Evolutionary conservation across 352 stramenopile genomes (phyloP).

Genomic region (Globisporangium lucens): DNA sequence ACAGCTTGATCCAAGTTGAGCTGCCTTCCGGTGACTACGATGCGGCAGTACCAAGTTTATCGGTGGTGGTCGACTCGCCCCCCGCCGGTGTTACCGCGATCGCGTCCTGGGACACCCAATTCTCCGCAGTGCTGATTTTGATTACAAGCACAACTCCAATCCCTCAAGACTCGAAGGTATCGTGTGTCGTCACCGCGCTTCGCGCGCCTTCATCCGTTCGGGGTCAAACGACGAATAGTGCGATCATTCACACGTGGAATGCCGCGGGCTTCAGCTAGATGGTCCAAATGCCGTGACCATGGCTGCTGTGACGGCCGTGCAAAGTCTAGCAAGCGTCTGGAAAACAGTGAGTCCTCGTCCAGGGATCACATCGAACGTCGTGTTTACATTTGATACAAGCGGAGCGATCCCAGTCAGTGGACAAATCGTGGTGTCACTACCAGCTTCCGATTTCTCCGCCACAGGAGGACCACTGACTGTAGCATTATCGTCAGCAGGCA

Average conservation of each 20-base stretch:
- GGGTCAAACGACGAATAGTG: slow-evolving; percentile 13
- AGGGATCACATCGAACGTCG: slow-evolving; percentile 40
- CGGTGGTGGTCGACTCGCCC: slow-evolving; percentile 20
- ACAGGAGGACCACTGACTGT: slow-evolving; percentile 9
- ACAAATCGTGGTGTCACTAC: slow-evolving; percentile 35
- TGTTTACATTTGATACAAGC: slow-evolving; percentile 45
- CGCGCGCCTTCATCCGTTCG: slow-evolving; percentile 51
- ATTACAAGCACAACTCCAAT: slow-evolving; percentile 32
- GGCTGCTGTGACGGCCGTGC: slow-evolving; percentile 34
- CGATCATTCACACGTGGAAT: slow-evolving; percentile 52
- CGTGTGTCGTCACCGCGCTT: slow-evolving; percentile 36
- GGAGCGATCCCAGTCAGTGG: slow-evolving; percentile 37
- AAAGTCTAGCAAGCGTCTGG: slow-evolving; percentile 33
- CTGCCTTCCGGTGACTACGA: slow-evolving; percentile 42
- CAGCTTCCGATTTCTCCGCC: slow-evolving; percentile 35
- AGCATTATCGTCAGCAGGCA: not conserved
- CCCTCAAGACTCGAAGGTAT: slow-evolving; percentile 24
- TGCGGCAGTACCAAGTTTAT: slow-evolving; percentile 21
- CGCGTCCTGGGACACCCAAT: slow-evolving; percentile 32
- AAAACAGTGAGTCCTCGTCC: slow-evolving; percentile 36
- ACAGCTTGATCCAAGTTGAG: slow-evolving; percentile 39
- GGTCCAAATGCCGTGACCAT: slow-evolving; percentile 30
- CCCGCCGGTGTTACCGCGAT: slow-evolving; percentile 25
- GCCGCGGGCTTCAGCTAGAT: slow-evolving; percentile 34
- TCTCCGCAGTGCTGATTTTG: slow-evolving; percentile 35